Evolutionary conservation across 805 yeast species (phyloP), one percentile per base, ranked within the genome.

Genomic region (Debaryomyces maramus): DNA sequence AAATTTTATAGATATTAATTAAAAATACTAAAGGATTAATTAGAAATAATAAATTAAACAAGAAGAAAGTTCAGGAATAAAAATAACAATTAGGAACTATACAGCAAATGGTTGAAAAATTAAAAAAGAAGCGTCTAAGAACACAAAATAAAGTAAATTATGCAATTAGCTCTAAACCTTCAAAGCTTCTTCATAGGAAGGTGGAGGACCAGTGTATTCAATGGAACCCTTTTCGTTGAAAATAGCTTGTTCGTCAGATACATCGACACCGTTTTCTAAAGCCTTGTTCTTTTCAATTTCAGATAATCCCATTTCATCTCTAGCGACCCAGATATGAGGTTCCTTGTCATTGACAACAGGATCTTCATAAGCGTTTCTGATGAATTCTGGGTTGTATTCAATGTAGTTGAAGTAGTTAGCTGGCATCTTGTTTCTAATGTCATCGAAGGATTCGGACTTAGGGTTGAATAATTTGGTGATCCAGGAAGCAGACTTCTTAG

Each of bases 311-410:
- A 80, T 63, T 5, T 75, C 66, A 60, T 86, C 95, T 48, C 67
- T 75, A 31, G 85, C 80, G 45, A 85, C 67, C 95, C 95, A 86
- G 36, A 84, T 67, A 41, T 75, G 74, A 21, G 88, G 87, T 44
- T 67, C 79, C 6, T 64, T 73, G 22, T 71, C 81, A n/a, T 56
- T 61, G 27, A 80, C 73, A 29, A 77, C 75, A 17, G 88, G 87
- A 51, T 80, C 77, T 26, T 72, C 67, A 51, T 78, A 83, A 15
- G 75, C 71, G 36, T 59, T 54, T 42, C 60, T 58, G 23, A 70
- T 52, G 44, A 68, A 72, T 32, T 68, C 73, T 5, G 62, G 53
- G 40, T 66, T 61, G 48, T 70, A 71, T 45, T 63, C 68, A 41
- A 68, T 61, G 50, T 68, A 67, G 47, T 67, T 65, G 60, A 57